A percentile compares a stretch with the other conserved stretches of the same genome.
Conservation (phyloP, 352 stramenopile species). For the Globisporangium recalcitrans region DNA sequence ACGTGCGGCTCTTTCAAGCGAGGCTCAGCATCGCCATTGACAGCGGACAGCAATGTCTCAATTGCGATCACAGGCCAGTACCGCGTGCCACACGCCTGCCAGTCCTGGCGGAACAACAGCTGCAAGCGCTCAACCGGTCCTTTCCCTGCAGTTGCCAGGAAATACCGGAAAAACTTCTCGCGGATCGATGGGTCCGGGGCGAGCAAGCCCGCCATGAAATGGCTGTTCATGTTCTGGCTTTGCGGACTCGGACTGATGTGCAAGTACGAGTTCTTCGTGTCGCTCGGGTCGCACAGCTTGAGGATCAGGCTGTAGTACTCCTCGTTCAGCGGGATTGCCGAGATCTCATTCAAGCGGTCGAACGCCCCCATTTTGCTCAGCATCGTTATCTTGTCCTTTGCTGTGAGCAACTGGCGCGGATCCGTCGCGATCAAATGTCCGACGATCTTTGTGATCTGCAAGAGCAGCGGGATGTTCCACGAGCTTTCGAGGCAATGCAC, state of each 20-base stretch:
- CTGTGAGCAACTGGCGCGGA: constrained; percentile 59
- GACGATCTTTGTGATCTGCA: constrained; percentile 82
- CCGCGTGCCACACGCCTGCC: constrained; percentile 78
- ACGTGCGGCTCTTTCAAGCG: constrained; percentile 10
- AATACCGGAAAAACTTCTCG: constrained; percentile 69
- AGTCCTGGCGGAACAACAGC: constrained; percentile 76
- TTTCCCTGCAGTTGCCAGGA: constrained; percentile 38
- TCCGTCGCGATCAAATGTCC: constrained; percentile 52
- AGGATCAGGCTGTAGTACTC: constrained; percentile 80
- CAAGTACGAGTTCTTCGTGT: constrained; percentile 67
- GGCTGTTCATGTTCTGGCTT: constrained; percentile 62
- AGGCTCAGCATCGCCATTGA: constrained; percentile 20
- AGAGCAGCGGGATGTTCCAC: constrained; percentile 73
- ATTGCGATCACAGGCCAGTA: constrained; percentile 83
- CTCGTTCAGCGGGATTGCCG: constrained; percentile 69
- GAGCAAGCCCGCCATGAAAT: constrained; percentile 77
- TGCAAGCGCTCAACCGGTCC: constrained; percentile 52
- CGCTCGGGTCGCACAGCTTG: constrained; percentile 60
- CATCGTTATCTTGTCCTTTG: constrained; percentile 87
- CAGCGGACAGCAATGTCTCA: constrained; percentile 59
- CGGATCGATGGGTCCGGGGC: constrained; percentile 61
- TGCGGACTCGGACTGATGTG: constrained; percentile 57
- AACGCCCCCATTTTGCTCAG: constrained; percentile 85
- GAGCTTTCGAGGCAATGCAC: constrained; percentile 85
- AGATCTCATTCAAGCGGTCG: constrained; percentile 82